phyloP scores from a whole-genome alignment of 2,329 filamentous ascomycete species.

The Beauveria varroae region DNA sequence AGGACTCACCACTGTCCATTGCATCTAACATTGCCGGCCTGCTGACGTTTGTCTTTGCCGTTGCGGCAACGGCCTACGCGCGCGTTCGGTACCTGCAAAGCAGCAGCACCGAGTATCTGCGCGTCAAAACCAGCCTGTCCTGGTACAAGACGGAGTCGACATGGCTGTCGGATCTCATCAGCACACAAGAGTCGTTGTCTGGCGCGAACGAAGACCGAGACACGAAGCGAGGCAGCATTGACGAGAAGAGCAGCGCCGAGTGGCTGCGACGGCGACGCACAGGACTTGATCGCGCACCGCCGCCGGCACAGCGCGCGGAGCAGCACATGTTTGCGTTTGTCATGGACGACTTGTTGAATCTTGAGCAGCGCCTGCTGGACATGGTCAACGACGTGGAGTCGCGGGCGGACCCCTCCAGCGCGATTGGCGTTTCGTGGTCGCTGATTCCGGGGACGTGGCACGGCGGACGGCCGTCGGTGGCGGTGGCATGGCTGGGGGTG shows the following conservation, averaged over 20 bases:
- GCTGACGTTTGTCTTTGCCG: conserved; percentile 39
- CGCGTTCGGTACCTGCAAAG: conserved; percentile 38
- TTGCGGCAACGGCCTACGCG: conserved; percentile 35
- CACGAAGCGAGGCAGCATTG: not conserved
- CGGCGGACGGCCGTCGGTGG: conserved; percentile 28
- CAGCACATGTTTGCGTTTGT: conserved; percentile 41
- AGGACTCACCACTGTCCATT: conserved; percentile 38
- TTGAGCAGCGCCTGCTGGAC: conserved; percentile 37
- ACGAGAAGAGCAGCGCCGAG: not conserved
- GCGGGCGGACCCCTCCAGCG: conserved; percentile 13
- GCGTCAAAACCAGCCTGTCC: conserved; percentile 36
- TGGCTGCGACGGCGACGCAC: not conserved
- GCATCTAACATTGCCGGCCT: conserved; percentile 37
- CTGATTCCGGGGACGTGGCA: conserved; percentile 31
- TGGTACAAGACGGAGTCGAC: conserved; percentile 43
- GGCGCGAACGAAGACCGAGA: conserved; percentile 17
- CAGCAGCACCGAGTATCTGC: conserved; percentile 39
- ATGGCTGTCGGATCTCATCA: conserved; percentile 36
- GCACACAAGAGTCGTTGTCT: conserved; percentile 17
- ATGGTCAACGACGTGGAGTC: conserved; percentile 36
- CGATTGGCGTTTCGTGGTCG: conserved; percentile 26
- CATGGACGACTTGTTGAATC: conserved; percentile 36
- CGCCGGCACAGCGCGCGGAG: conserved; percentile 22
- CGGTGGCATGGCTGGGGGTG: conserved; percentile 37
- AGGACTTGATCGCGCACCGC: conserved; percentile 13